These are phyloP conservation scores for Phaffomyces thermotolerans DNA, from an alignment of 805 yeast species.

Conservation along the genomic window DNA sequence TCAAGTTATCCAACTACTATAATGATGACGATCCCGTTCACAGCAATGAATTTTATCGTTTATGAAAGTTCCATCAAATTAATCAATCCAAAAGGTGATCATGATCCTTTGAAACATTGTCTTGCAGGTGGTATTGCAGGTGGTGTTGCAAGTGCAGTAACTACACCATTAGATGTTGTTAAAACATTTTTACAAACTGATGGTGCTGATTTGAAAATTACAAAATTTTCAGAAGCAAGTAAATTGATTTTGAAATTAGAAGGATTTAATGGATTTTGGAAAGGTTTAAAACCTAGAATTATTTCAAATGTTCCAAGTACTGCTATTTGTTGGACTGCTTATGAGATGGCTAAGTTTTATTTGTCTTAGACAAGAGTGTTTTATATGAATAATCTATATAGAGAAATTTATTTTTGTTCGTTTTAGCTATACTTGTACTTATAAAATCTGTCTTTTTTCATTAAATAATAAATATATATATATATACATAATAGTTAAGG, in stretches of 20 bases:
- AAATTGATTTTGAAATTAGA: conserved; percentile 50
- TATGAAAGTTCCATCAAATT: conserved; percentile 73
- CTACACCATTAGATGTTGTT: conserved; percentile 90
- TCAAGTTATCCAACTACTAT: conserved; percentile 94
- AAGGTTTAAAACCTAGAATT: conserved; percentile 87
- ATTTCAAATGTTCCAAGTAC: conserved; percentile 91
- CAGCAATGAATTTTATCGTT: conserved; percentile 87
- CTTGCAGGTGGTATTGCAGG: conserved; percentile 91
- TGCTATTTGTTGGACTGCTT: conserved; percentile 96
- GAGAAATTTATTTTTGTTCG: no score
- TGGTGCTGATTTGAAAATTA: conserved; percentile 39
- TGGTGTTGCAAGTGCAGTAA: conserved; percentile 88
- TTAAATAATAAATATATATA: no score
- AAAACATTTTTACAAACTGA: conserved; percentile 88
- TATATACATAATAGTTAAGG: not conserved
- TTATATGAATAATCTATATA: no score
- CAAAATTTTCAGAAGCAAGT: conserved; percentile 67
- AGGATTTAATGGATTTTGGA: conserved; percentile 59
- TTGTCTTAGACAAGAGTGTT: conserved; percentile 9
- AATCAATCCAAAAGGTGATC: conserved; percentile 67
- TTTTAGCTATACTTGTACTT: no score
- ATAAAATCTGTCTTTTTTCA: no score
- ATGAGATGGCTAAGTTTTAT: conserved; percentile 83
- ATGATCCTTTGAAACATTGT: conserved; percentile 92
- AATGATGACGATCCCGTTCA: conserved; percentile 87